Base-by-base conservation (phyloP, 1,284 basidiomycete species). In the Boletellus dicymbophilus region DNA sequence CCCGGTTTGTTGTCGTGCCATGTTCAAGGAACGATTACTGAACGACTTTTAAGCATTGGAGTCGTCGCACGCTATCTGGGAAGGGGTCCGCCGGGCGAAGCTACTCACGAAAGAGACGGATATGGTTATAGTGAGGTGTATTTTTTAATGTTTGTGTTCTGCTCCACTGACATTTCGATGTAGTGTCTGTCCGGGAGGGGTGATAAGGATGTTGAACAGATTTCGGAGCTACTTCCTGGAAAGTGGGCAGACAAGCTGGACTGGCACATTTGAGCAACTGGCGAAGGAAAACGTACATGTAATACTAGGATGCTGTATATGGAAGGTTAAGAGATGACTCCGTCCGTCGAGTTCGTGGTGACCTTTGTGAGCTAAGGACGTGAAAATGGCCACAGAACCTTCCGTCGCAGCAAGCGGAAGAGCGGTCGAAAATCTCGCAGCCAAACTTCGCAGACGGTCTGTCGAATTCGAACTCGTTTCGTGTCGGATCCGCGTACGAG, bases 11-110 rank as follows among this genome's bases (percentile, higher is more conserved):
- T 27, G 1, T n/a, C 37, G 22, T 37, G 21, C 4, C 40, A 20
- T 38, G 31, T 44, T n/a, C 30, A 30, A 31, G 37, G 31, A 49
- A 44, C 44, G 49, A 46, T 26, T 28, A 46, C 50, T 57, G 44
- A 54, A 46, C 31, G 39, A 36, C 41, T 36, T 45, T 31, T 30
- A 39, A 90, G 94, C 97, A 21, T 77, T 99, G 51, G 97, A 99
- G 72, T 95, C 94, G 2, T 87, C 92, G 21, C 97, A 99, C 72
- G 97, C 95, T 12, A 82, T 99, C 62, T 98, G 95, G 93, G 87
- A 88, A 41, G 93, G 90, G 22, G 80, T 97, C 46, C 79, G 89
- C 46, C 72, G 93, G 27, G 96, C 97, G 6, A 93, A 90, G 74
- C 88, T 83, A 2, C 70, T 99, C 67, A 79, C 87, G 1, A 90